These are phyloP conservation scores for Pinus taeda DNA, from an alignment of 75 land plant species.

Conservation along the genomic window DNA sequence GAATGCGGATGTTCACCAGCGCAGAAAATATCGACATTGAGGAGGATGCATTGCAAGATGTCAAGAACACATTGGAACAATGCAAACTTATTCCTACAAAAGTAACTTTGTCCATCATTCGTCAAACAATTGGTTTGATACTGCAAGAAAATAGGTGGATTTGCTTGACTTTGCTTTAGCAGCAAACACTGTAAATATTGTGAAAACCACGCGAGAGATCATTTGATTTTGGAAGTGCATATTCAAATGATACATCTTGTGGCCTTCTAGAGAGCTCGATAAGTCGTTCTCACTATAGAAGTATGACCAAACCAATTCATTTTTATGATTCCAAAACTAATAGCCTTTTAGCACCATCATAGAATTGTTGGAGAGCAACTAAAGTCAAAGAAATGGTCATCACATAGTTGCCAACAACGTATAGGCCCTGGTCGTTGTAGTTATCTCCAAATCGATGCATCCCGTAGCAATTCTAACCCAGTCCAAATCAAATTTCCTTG, in stretches of 20 bases:
- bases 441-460: too few relatives aligned
- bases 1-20: too few relatives aligned
- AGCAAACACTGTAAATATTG: slow-evolving; percentile 58
- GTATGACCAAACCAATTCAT: slow-evolving; percentile 16
- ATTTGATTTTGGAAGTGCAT: slow-evolving; percentile 15
- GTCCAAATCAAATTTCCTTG: too few relatives aligned
- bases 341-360: slow-evolving; percentile 10
- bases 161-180: slow-evolving; percentile 59
- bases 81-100: slow-evolving; percentile 61
- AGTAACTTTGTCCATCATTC: slow-evolving; percentile 54
- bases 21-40: slow-evolving; percentile 25
- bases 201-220: slow-evolving; percentile 50
- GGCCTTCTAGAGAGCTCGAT: background rate
- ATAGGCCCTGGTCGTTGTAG: too few relatives aligned
- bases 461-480: too few relatives aligned
- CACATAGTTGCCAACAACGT: too few relatives aligned
- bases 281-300: slow-evolving; percentile 7
- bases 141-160: slow-evolving; percentile 58
- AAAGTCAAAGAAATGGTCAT: background rate
- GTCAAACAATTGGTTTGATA: slow-evolving; percentile 46
- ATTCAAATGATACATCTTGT: background rate
- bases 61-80: slow-evolving; percentile 74
- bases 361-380: background rate
- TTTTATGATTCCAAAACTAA: slow-evolving; percentile 12
- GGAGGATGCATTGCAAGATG: slow-evolving; percentile 30